Evolutionary conservation across 352 stramenopile species (phyloP), one percentile per base, ranked within the genome.

Genomic region (Globisporangium rhizosaccharum): DNA sequence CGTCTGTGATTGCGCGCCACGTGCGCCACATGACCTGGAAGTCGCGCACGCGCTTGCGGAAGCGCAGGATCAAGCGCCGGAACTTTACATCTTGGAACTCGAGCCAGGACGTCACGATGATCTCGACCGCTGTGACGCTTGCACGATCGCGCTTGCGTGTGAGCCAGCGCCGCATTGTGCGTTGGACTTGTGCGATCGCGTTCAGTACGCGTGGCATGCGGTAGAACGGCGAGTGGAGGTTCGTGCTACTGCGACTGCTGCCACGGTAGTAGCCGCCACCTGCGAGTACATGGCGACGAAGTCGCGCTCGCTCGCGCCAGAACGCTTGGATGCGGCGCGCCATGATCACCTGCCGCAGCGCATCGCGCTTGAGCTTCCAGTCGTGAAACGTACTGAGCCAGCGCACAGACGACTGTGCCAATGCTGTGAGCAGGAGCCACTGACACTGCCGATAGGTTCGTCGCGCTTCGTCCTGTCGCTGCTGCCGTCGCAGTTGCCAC

Each of bases 81-180:
- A 91, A 92, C 56, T 92, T 92, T 36, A 88, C 80, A 53, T 92
- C 83, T 53, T 92, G 81, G 61, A 90, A 90, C 61, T 90, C 83
- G 45, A 87, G 68, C 79, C 79, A 88, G 8, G 76, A 82, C 37
- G 79, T 90, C 37, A 92, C 68, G 39, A 91, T 90, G 41, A 89
- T 59, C 10, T 66, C 61, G 5, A 87, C 59, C 0, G 71, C 70
- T 10, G 57, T 50, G 12, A 51, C 44, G 3, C 69, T 67, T 25
- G 75, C 30, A 2, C n/a, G 25, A 2, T 61, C 20, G 11, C 67
- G 66, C 37, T 75, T 74, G 20, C 49, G 49, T 25, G 59, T 30
- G 0, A 88, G 53, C 75, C 78, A 90, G 15, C 53, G 53, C 20
- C 72, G 74, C 46, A 76, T 82, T 20, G 61, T 62, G 1, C 42